Base-by-base conservation (phyloP, 495 filamentous ascomycete genomes). In the Aspergillus egyptiacus region DNA sequence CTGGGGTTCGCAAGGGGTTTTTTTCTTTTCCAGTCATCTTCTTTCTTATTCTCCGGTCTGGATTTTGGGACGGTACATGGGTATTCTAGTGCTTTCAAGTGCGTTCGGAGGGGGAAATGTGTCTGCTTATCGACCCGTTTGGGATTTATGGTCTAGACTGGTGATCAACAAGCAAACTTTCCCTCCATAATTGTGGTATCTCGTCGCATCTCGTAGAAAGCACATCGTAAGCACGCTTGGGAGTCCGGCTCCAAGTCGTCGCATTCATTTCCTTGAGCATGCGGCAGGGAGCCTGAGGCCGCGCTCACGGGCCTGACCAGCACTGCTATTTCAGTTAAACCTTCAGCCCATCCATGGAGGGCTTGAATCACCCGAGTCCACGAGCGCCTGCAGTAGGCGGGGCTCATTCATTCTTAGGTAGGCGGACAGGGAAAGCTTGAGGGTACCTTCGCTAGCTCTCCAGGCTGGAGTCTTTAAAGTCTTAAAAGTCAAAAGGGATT, bases 1-100 rank as follows among this genome's bases (percentile, higher is more conserved):
- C 64, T 39, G 65, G 63, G 61, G 58, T 62, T 57, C 13, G 45
- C 48, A 43, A 57, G 38, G 46, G 61, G 58, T n/a, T n/a, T n/a
- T n/a, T n/a, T n/a, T n/a, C n/a, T n/a, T n/a, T n/a, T n/a, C n/a
- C 56, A 54, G 58, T 51, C 48, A 50, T 46, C 37, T 46, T 57
- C 48, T 58, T 45, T 45, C 17, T 44, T 48, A 22, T 38, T 50
- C 32, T 31, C 48, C 38, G 34, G 14, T 46, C 18, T 20, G 27
- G 25, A 34, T 41, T 34, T n/a, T 34, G 32, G 27, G 31, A 15
- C 13, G 37, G 36, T 33, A 36, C 23, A 50, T 14, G 37, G 30
- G 22, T 42, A 9, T 17, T 15, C n/a, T n/a, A n/a, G n/a, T n/a
- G 22, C 7, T 33, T 49, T 37, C 2, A 49, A 40, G n/a, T 23